These are phyloP conservation scores for Jaapia argillacea DNA, from an alignment of 768 basidiomycete species.

Conservation along the genomic window DNA sequence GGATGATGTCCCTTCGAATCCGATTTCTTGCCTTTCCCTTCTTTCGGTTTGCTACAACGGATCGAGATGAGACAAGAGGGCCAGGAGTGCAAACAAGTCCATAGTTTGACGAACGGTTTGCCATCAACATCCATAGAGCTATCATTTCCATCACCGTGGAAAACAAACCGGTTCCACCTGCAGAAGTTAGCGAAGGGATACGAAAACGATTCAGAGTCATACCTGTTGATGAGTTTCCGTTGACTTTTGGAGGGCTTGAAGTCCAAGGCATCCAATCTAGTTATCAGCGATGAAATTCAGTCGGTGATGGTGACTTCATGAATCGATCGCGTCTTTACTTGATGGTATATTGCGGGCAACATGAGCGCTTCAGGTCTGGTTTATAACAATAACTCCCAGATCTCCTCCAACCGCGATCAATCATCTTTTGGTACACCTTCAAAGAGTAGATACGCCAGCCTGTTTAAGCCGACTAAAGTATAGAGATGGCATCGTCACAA, in stretches of 20 bases:
- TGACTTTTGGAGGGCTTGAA: slow-evolving; percentile 71
- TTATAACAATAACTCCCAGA: slow-evolving; percentile 83
- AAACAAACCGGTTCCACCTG: slow-evolving; percentile 69
- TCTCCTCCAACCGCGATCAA: slow-evolving; percentile 79
- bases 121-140: slow-evolving; percentile 20
- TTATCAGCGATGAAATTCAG: slow-evolving; percentile 8
- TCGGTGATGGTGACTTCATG: slow-evolving; percentile 11
- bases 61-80: background rate
- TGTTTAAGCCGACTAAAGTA: background rate
- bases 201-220: slow-evolving; percentile 4
- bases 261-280: slow-evolving; percentile 52
- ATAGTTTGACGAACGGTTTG: no score
- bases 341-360: slow-evolving; percentile 94
- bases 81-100: no score
- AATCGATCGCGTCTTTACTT: slow-evolving; percentile 36
- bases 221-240: slow-evolving; percentile 68
- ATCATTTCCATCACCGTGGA: slow-evolving; percentile 29
- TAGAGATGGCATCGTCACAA: slow-evolving; percentile 6
- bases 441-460: background rate
- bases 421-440: slow-evolving; percentile 33
- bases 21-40: slow-evolving; percentile 14
- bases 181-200: background rate
- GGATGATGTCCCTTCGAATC: background rate
- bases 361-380: slow-evolving; percentile 70
- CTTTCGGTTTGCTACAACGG: slow-evolving; percentile 9